Base-by-base conservation (phyloP, 202 grass and related monocot species). In the Carex arenaria region DNA sequence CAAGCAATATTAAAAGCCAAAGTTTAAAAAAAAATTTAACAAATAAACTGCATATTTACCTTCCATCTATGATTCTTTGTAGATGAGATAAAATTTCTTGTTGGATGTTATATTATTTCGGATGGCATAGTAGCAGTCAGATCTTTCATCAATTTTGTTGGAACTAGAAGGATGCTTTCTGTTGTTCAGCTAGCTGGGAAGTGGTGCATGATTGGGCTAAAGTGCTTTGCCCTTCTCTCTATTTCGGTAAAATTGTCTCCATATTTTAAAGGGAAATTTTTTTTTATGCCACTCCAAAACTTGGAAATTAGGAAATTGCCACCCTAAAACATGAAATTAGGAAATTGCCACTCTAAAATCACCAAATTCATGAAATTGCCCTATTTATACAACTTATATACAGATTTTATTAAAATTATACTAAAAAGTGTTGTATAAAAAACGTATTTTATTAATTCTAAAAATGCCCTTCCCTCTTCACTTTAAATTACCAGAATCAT, bases 51-150 rank as follows among this genome's bases (percentile, higher is more conserved):
- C 72, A 77, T 56, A 57, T 77, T 57, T 56, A n/a, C 38, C 38
- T 70, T 57, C 28, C 23, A 52, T 77, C 7, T 7, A 40, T 40
- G 38, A 40, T 40, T 40, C 38, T 57, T 77, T 77, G 72, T 57
- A 77, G 72, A 77, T 10, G 72, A 77, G 52, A 77, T 77, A 11
- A 77, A 77, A 36, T 77, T 77, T 57, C 72, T 77, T 57, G 7
- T 57, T 8, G 72, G 72, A 15, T 77, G 72, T 52, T 77, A 56
- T n/a, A 57, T 77, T 34, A 57, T 57, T 34, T 57, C 52, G 22
- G 51, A 57, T 34, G 72, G 72, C 72, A 57, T 55, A 56, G 51
- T 34, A 3, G 52, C 47, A 34, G 5, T 77, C 10, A 77, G 72
- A 77, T 77, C 72, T 34, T 56, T 77, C 13, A 32, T 77, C 72